phyloP scores from a whole-genome alignment of 257 asterid species.

The Craterostigma plantagineum region DNA sequence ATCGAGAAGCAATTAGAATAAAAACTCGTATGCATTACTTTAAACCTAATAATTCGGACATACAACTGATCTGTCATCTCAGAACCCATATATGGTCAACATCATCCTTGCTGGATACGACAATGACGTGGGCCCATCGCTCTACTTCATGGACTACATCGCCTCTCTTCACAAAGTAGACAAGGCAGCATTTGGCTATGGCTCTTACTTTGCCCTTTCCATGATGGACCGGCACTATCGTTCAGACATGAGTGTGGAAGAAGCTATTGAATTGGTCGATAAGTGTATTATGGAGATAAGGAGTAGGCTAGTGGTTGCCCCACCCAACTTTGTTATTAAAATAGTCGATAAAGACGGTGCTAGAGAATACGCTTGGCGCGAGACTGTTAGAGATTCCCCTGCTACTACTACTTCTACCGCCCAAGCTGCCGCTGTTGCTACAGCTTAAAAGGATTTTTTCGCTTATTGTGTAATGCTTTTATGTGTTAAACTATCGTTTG shows the following conservation, averaged over 20 bases:
- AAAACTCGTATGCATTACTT: constrained; percentile 2
- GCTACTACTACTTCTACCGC: constrained; percentile 21
- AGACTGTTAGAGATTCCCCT: constrained; percentile 42
- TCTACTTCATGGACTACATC: constrained; percentile 66
- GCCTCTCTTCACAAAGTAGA: constrained; percentile 87
- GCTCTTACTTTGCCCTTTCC: constrained; percentile 77
- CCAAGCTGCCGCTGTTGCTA: constrained; percentile 4
- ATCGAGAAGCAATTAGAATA: background rate
- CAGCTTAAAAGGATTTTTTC: too few species aligned
- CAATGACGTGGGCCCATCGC: constrained; percentile 78
- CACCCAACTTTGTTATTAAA: constrained; percentile 82
- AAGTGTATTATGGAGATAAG: constrained; percentile 64
- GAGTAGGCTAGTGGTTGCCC: constrained; percentile 73
- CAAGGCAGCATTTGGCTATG: constrained; percentile 85
- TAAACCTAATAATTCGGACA: background rate
- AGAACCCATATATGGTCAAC: constrained; percentile 82
- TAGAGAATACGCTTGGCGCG: constrained; percentile 64
- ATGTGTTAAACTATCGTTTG: too few species aligned
- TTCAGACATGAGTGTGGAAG: constrained; percentile 70
- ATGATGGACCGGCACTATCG: constrained; percentile 90
- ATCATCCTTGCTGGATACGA: constrained; percentile 86
- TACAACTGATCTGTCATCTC: constrained; percentile 4
- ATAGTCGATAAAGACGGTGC: constrained; percentile 91
- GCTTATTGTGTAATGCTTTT: too few species aligned
- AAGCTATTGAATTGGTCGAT: constrained; percentile 72